Evolutionary conservation across 257 asterid genomes (phyloP), one percentile per base, ranked within the genome.

Genomic region (Asclepias syriaca): DNA sequence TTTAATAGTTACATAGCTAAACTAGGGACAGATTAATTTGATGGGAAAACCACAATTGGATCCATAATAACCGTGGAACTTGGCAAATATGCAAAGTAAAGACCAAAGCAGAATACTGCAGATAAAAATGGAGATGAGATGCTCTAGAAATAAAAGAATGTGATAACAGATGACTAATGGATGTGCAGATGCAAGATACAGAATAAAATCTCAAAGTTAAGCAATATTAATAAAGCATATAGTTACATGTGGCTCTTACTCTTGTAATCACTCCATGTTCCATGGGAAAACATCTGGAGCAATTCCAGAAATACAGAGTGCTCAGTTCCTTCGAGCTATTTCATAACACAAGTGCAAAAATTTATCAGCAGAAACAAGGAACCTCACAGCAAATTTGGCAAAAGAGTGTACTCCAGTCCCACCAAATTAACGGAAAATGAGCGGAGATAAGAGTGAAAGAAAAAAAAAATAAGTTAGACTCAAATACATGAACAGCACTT

Each of bases 201-300:
- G 34, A 60, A 15, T 34, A 32, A 7, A 32, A 6, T 22, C 22
- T 61, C 13, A 16, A 2, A 32, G 24, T 61, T 15, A 24, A 27
- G 19, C 27, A 58, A 40, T 2, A 14, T 54, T 54, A 37, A 48
- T 11, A 6, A 11, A 11, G 11, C 10, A 39, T 9, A 9, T 19
- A 53, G 8, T 59, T 5, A 21, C 39, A 43, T n/a, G 65, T 15
- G 64, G 53, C 4, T 63, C 90, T 88, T 81, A 88, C 99, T 77
- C 87, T 95, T 95, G 76, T 92, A 92, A 70, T 90, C 96, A 81
- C 87, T 92, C 98, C 98, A 95, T 55, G 99, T 90, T 61, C 99
- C 96, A 74, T 88, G 83, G 18, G 99, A 90, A 85, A 87, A 92
- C 84, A 90, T 57, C 65, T 85, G 88, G 74, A 95, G 98, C 89